Conservation (phyloP, 306 rosid genomes). For the barrel medic (Medicago truncatula) region DNA sequence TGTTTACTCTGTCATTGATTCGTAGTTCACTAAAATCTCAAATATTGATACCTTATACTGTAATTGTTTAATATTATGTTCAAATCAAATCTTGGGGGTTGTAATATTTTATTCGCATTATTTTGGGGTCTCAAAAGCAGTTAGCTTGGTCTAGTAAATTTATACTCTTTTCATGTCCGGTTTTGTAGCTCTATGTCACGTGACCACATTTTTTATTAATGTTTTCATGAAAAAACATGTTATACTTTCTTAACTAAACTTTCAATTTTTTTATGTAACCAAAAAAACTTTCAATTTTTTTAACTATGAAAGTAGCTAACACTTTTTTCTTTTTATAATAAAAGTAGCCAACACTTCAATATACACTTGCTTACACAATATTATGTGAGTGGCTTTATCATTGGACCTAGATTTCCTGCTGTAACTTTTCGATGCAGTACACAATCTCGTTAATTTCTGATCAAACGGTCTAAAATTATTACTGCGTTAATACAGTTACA, state of each 20-base stretch:
- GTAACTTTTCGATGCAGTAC: no score
- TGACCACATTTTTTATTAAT: neutral
- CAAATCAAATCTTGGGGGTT: neutral
- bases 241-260: neutral
- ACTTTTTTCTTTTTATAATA: neutral
- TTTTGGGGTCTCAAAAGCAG: neutral
- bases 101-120: conserved; percentile 4
- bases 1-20: neutral
- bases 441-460: no score
- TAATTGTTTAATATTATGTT: neutral
- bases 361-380: neutral
- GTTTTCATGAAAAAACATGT: neutral
- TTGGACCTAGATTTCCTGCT: neutral
- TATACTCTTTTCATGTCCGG: neutral
- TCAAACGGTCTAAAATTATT: no score
- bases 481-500: no score
- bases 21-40: neutral
- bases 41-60: neutral
- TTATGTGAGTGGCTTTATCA: neutral
- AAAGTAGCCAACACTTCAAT: neutral
- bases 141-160: neutral
- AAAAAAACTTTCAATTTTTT: neutral
- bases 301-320: neutral
- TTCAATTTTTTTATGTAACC: no score
- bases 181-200: neutral